Evolutionary conservation across 176 grass and related monocot genomes (phyloP), one percentile per base, ranked within the genome.

Genomic region (Thalia dealbata): DNA sequence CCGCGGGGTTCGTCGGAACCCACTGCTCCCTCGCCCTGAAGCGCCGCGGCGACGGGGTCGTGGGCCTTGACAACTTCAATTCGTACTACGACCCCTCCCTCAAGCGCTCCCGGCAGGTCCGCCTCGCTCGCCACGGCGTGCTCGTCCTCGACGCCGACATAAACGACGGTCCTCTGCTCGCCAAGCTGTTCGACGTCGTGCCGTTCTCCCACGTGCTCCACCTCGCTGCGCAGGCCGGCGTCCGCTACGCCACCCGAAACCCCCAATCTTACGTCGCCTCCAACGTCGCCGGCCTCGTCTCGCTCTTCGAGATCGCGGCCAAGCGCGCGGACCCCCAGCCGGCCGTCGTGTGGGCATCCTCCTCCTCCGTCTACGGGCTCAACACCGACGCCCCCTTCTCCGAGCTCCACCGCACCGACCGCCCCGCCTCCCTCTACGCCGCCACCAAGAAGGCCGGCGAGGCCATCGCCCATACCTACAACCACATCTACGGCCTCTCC

Each of bases 401-500:
- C 64, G 92, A 96, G 83, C 78, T 81, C 0, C 92, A 91, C 81
- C 92, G 88, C 67, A 96, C 91, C 64, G 91, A 96, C 83, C 79
- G 51, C 0, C 92, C 92, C 19, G 92, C 92, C 7, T 96, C 92
- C 62, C 88, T 96, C 13, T 89, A 91, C 84, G 92, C 92, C 7
- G 92, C 92, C 2, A 91, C 92, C 3, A 96, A 96, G 82, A 96
- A 96, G 71, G 92, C 92, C 44, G 88, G 92, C 28, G 92, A 96
- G 81, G 92, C 86, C 70, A 91, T 91, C 26, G 92, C 88, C 23
- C 88, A 96, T 67, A 13, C 86, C 0, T 96, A 91, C 80, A 96
- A 96, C 81, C 86, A 96, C 81, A 96, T 96, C 78, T 91, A 96
- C 78, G 92, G 92, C 10, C 86, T 96, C 29, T 96, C 92, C 83